phyloP scores from a whole-genome alignment of 202 grass and related monocot genomes.

The Eragrostis tef region DNA sequence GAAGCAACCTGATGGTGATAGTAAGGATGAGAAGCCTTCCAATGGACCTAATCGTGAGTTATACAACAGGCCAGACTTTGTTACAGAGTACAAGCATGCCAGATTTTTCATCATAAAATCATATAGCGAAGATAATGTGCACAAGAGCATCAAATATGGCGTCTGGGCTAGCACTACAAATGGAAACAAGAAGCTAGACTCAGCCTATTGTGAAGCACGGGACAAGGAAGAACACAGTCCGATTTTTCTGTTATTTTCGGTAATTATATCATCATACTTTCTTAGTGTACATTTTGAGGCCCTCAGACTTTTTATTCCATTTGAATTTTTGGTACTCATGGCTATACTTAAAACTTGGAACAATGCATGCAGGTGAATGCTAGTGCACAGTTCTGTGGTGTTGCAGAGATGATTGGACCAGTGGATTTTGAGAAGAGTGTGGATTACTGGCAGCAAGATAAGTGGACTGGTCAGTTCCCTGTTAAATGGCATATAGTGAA shows the following conservation, averaged over 20 bases:
- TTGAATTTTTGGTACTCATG: slow-evolving; percentile 11
- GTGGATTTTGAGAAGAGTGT: slow-evolving; percentile 97
- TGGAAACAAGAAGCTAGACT: slow-evolving; percentile 93
- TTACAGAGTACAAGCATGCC: slow-evolving; percentile 72
- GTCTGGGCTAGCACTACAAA: slow-evolving; percentile 99
- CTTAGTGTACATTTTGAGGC: neutral
- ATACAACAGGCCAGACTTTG: slow-evolving; percentile 81
- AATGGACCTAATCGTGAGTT: slow-evolving; percentile 50
- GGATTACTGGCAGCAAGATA: slow-evolving; percentile 97
- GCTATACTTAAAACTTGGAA: slow-evolving; percentile 31
- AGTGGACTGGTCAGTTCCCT: slow-evolving; percentile 94
- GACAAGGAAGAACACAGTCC: slow-evolving; percentile 63
- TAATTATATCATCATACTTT: slow-evolving; percentile 37
- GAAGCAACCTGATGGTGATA: slow-evolving; percentile 64
- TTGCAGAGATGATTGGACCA: slow-evolving; percentile 92
- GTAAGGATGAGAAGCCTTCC: slow-evolving; percentile 62
- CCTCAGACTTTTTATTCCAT: neutral
- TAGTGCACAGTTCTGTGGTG: slow-evolving; percentile 90
- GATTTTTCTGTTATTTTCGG: slow-evolving; percentile 78
- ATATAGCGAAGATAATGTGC: slow-evolving; percentile 98
- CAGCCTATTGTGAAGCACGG: slow-evolving; percentile 68
- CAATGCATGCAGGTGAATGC: slow-evolving; percentile 77
- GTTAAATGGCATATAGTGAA: slow-evolving; percentile 95
- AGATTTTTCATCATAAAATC: slow-evolving; percentile 99
- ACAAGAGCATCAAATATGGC: slow-evolving; percentile 97